Conservation (phyloP, 345 rosid genomes). For the Gossypium longicalyx region DNA sequence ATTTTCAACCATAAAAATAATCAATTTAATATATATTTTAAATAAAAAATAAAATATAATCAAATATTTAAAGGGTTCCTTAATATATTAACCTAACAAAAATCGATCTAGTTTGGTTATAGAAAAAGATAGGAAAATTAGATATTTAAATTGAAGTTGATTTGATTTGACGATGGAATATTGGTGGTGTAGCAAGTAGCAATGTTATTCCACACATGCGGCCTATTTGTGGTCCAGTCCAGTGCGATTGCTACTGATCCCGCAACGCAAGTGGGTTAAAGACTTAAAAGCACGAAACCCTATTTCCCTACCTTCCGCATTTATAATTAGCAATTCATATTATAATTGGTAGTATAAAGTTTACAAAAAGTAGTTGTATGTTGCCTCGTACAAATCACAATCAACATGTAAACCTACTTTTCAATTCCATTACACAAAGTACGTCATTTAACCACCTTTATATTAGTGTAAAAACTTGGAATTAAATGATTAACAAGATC, state of each 20-base stretch:
- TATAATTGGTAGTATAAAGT: no score
- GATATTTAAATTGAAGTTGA: background rate
- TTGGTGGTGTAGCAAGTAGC: background rate
- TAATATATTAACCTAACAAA: no score
- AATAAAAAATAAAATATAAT: no score
- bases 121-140: no score
- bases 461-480: background rate
- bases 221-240: background rate
- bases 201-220: background rate
- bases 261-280: background rate
- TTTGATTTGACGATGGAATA: background rate
- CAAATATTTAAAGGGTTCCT: no score
- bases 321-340: no score
- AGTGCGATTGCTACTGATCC: background rate
- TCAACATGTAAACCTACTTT: background rate
- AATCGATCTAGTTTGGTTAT: background rate
- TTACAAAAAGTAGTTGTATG: no score
- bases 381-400: background rate
- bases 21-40: no score
- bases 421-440: background rate
- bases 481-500: no score
- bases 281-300: background rate
- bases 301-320: background rate
- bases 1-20: no score
- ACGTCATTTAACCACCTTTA: background rate